Evolutionary conservation across 2,329 filamentous ascomycete genomes (phyloP), one percentile per base, ranked within the genome.

Genomic region (Fusarium solani-melongenae): DNA sequence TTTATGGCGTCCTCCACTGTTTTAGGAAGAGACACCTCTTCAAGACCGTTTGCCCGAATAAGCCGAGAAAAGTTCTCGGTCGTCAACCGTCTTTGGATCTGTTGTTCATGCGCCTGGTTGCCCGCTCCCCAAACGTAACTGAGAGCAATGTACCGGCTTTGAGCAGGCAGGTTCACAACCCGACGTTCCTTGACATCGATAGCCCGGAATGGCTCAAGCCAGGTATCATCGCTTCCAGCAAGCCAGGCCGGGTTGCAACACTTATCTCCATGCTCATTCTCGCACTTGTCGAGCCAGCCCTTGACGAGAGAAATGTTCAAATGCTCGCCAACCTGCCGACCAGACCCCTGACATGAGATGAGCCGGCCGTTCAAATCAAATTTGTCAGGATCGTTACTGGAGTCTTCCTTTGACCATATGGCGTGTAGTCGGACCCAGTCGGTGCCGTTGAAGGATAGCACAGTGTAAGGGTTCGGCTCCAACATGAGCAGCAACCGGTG

Each of bases 71-170:
- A 6, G 29, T 70, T 73, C 4, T 61, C 27, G 3, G 6, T 51
- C 14, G 39, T 73, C 0, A 73, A 33, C 0, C 39, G 65, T 14
- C 57, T 60, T 20, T 59, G 12, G 1, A 20, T 9, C 0, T 60
- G 51, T 2, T 51, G 22, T 12, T 53, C 6, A 11, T 1, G 12
- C 4, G 38, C 39, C 27, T 60, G 6, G 4, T 55, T 34, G 12
- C 20, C 46, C 0, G 57, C 49, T n/a, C 71, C 71, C 71, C 71
- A 73, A 3, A 73, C 71, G 8, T 73, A 73, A 3, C 66, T 70
- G 8, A 73, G 63, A 4, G 66, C 70, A 12, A 72, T 33, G 12
- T 73, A 73, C 6, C 70, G 71, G 44, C 56, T 57, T 7, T 36
- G 33, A 0, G 57, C 34, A 12, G 55, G 38, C 2, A 73, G 20